Evolutionary conservation across 2,329 filamentous ascomycete species (phyloP), one percentile per base, ranked within the genome.

Genomic region (Bertia moriformis): DNA sequence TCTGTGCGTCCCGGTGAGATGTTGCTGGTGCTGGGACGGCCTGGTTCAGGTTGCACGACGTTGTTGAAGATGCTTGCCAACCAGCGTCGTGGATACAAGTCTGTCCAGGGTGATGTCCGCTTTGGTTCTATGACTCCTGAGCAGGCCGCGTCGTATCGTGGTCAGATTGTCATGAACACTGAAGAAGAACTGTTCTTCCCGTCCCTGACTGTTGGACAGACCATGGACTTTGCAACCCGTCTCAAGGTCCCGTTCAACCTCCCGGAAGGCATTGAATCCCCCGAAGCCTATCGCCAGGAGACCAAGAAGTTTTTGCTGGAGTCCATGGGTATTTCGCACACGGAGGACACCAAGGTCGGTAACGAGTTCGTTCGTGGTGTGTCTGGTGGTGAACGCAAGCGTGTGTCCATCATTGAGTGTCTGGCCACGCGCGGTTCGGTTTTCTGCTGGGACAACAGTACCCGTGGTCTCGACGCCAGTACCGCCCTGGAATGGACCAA

Each of bases 1-100:
- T 82, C 76, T 46, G 73, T 85, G 38, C 77, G 78, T 51, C 78
- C 79, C 0, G 81, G 78, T 15, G 78, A 83, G 55, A 82, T 83
- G 79, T 56, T 83, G 1, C 59, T 83, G 1, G 78, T 84, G 0
- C 61, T 84, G 0, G 80, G 80, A 3, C 66, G 78, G 1, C 79
- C 80, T 0, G 80, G 78, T 0, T 66, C 75, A 2, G 79, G 79
- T 22, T 86, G 81, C 52, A 83, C 79, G 0, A 81, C 79, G 0
- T 63, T 86, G 14, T 62, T 87, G 36, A 85, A 81, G 48, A 64
- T 81, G 47, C 62, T 86, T 4, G 66, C 77, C 38, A 85, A 85
- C 48, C 67, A 71, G 40, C 61, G 78, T 27, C 57, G 55, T 4
- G 78, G 78, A 3, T 83, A 70, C 46, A 62, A 66, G 30, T 62